Base-by-base conservation (phyloP, 139 green algal genomes). In the Pycnococcus provasolii region DNA sequence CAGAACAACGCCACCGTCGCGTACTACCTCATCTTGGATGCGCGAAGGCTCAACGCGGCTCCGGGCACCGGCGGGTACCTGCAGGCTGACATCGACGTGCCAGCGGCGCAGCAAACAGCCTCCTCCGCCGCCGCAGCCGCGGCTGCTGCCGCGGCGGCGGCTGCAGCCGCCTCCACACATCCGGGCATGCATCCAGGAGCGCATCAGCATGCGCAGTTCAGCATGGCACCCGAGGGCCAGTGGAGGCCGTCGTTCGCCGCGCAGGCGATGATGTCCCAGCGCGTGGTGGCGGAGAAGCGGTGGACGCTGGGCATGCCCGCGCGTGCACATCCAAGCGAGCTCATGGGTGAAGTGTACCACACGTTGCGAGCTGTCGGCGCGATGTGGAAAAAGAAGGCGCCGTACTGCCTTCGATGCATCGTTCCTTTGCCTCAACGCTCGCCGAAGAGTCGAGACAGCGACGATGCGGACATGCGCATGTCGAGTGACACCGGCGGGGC, bases 1-100 rank as follows among this genome's bases (percentile, higher is more conserved):
- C 87, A 92, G 59, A 96, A 94, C 75, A 94, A 96, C 79, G 92
- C 92, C 1, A 94, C 90, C n/a, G 91, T 98, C 40, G 87, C 91
- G 13, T 99, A 99, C 81, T 93, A 95, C 76, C 78, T 98, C 26
- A 73, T 99, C 66, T 60, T 80, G 44, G 77, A 83, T 67, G 26
- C 26, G 26, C 26, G 26, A 77, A 79, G 15, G 42, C 9, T 26
- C n/a, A 39, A 42, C 70, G 73, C 6, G 53, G 60, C 3, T 79
- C 70, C 13, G 74, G 13, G 8, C 61, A 61, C 26, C 51, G 57
- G 45, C 26, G 57, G 46, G 37, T 66, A 57, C 47, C 53, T 63
- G 39, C 42, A 46, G 11, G 67, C 57, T 4, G 67, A 67, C 8
- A 50, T 48, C 53, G 44, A 66, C 37, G 15, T 72, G 61, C 5